phyloP scores from a whole-genome alignment of 768 basidiomycete species.

The Kwoniella sp. region DNA sequence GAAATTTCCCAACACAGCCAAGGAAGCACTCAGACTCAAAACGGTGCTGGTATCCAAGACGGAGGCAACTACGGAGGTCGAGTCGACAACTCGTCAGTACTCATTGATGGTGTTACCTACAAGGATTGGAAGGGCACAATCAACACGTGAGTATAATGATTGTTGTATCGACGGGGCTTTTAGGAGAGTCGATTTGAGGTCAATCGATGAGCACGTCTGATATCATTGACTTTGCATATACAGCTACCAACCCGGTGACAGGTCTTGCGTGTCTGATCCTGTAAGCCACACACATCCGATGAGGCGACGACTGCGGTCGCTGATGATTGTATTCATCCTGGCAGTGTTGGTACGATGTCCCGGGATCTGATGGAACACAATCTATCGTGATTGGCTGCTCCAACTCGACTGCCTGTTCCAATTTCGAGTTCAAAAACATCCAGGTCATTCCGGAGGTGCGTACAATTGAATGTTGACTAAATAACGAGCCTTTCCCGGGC shows the following conservation, averaged over 20 bases:
- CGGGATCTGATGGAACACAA: conserved; percentile 39
- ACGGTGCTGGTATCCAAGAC: conserved; percentile 26
- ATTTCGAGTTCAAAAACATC: conserved; percentile 35
- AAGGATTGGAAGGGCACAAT: conserved; percentile 37
- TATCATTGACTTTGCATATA: background rate
- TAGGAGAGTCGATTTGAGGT: background rate
- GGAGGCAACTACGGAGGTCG: conserved; percentile 31
- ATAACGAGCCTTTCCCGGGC: too few relatives aligned
- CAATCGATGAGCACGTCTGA: background rate
- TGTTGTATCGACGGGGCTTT: too few relatives aligned
- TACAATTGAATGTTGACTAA: too few relatives aligned
- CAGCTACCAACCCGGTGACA: conserved; percentile 36
- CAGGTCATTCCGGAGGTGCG: conserved; percentile 34
- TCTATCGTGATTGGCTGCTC: conserved; percentile 34
- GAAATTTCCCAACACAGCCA: conserved; percentile 9
- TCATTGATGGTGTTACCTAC: conserved; percentile 37
- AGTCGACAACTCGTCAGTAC: conserved; percentile 38
- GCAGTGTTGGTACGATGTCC: conserved; percentile 44
- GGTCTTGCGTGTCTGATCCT: conserved; percentile 37
- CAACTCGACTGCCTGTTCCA: conserved; percentile 31
- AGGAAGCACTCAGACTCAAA: conserved; percentile 31
- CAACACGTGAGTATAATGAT: conserved; percentile 20
- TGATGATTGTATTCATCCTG: background rate
- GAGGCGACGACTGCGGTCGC: too few relatives aligned
- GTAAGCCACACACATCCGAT: conserved; percentile 2